Conservation (phyloP, 768 basidiomycete genomes). For the Tylopilus balloui region DNA sequence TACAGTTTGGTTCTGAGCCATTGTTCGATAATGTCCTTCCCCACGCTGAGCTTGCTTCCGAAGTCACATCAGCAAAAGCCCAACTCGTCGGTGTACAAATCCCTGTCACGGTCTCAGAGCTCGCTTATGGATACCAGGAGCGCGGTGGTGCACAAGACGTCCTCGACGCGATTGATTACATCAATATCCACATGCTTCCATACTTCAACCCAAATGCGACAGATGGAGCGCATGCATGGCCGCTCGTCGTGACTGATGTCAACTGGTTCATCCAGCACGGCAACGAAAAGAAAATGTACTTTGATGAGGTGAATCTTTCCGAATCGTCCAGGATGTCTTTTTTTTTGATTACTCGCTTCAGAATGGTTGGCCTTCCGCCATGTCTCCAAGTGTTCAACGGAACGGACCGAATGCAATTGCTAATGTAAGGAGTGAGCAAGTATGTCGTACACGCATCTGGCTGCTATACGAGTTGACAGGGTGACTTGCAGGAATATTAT, state of each 20-base stretch:
- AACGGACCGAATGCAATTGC: slow-evolving; percentile 61
- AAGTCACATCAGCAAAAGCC: slow-evolving; percentile 47
- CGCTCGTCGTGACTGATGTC: slow-evolving; percentile 53
- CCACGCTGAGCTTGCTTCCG: slow-evolving; percentile 43
- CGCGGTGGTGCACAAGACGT: slow-evolving; percentile 49
- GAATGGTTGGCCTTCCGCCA: slow-evolving; percentile 77
- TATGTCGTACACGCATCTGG: slow-evolving; percentile 26
- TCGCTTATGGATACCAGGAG: slow-evolving; percentile 58
- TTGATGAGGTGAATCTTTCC: slow-evolving; percentile 50
- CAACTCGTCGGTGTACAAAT: slow-evolving; percentile 50
- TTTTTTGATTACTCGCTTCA: slow-evolving; percentile 24
- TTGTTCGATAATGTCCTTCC: slow-evolving; percentile 55
- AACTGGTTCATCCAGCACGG: slow-evolving; percentile 64
- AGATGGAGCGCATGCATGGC: slow-evolving; percentile 57
- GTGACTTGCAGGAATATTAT: slow-evolving; percentile 44
- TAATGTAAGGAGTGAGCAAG: slow-evolving; percentile 56
- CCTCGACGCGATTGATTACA: slow-evolving; percentile 55
- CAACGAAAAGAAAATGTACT: slow-evolving; percentile 68
- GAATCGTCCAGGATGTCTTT: neutral
- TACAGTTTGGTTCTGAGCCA: slow-evolving; percentile 73
- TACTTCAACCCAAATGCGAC: slow-evolving; percentile 44
- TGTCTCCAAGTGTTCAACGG: slow-evolving; percentile 56
- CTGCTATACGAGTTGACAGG: neutral
- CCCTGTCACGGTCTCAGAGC: slow-evolving; percentile 64
- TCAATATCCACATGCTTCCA: slow-evolving; percentile 68